These are phyloP conservation scores for Eremochloa ophiuroides DNA, from an alignment of 176 grass and related monocot genomes.

Conservation along the genomic window DNA sequence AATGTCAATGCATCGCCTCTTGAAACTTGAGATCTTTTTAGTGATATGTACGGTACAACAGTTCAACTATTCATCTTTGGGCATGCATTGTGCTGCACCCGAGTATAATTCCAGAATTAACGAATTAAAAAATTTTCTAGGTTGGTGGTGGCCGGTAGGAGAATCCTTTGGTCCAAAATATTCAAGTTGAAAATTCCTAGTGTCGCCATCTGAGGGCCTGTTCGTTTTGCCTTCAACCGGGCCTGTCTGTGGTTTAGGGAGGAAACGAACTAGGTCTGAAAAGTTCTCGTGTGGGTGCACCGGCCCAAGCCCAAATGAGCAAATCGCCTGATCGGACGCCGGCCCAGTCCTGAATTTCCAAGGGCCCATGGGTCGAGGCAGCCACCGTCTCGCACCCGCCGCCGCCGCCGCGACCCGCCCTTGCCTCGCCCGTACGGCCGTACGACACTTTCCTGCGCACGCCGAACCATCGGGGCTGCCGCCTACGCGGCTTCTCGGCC, in stretches of 20 bases:
- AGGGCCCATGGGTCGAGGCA: not conserved
- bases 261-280: too few relatives aligned
- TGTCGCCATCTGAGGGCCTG: too few relatives aligned
- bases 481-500: not conserved
- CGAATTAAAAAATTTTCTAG: not conserved
- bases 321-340: not conserved
- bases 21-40: not conserved
- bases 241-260: too few relatives aligned
- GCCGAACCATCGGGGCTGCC: not conserved
- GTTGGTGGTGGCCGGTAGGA: not conserved
- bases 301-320: not conserved
- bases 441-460: not conserved
- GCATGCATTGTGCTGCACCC: not conserved
- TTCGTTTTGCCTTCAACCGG: too few relatives aligned
- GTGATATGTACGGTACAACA: not conserved
- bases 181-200: too few relatives aligned
- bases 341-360: not conserved
- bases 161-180: too few relatives aligned
- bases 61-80: not conserved
- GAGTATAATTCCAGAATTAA: not conserved
- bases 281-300: not conserved
- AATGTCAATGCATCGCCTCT: not conserved
- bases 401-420: too few relatives aligned
- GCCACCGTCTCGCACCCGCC: not conserved
- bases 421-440: not conserved